These are phyloP conservation scores for Apiospora koreana DNA, from an alignment of 2,329 filamentous ascomycete genomes.

Conservation along the genomic window DNA sequence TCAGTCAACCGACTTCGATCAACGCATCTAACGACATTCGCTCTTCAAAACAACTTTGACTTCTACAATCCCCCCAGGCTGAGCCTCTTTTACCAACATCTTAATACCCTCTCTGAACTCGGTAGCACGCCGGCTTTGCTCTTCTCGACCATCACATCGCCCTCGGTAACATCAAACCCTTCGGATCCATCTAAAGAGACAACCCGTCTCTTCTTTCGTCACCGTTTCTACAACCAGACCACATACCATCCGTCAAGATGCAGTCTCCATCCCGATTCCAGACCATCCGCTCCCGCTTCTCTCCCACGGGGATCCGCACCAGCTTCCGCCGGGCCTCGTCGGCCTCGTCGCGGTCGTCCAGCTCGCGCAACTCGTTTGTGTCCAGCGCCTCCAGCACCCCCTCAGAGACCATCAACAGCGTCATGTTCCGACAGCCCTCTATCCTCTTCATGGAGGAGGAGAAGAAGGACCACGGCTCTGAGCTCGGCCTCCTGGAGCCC, in stretches of 20 bases:
- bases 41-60: slow-evolving; percentile 22
- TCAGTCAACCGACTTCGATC: slow-evolving; percentile 23
- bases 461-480: slow-evolving; percentile 51
- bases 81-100: slow-evolving; percentile 28
- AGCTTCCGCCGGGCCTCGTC: slow-evolving; percentile 54
- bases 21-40: slow-evolving; percentile 24
- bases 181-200: too few species aligned
- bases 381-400: slow-evolving; percentile 45
- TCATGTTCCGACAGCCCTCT: slow-evolving; percentile 59
- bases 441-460: slow-evolving; percentile 61
- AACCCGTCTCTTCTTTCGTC: background rate
- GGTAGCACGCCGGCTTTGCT: background rate
- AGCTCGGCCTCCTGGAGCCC: slow-evolving; percentile 61
- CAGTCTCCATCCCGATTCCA: slow-evolving; percentile 51
- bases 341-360: slow-evolving; percentile 43
- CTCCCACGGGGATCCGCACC: slow-evolving; percentile 45
- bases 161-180: slow-evolving; percentile 8
- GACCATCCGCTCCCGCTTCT: slow-evolving; percentile 52
- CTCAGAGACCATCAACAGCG: slow-evolving; percentile 56
- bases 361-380: slow-evolving; percentile 41
- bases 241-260: slow-evolving; percentile 37
- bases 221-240: slow-evolving; percentile 5
- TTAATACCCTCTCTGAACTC: background rate
- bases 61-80: slow-evolving; percentile 29
- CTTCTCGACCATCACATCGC: background rate